Evolutionary conservation across 306 rosid species (phyloP).

Genomic region (Acacia confusa): DNA sequence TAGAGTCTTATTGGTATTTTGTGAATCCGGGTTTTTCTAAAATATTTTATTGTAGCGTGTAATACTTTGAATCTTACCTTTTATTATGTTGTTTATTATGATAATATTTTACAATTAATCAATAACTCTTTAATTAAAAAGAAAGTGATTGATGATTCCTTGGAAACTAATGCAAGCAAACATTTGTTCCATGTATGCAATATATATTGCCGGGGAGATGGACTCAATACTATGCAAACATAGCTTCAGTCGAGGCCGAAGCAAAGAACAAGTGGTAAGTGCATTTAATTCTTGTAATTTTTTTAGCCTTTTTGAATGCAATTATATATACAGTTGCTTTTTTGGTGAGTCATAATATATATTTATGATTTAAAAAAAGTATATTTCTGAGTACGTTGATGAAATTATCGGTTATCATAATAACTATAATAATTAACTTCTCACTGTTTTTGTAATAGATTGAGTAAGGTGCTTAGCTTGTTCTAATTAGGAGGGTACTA

Average conservation of each 20-base stretch:
- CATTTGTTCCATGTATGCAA: not conserved
- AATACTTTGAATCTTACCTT: not conserved
- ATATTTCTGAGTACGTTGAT: not conserved
- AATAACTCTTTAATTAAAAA: not conserved
- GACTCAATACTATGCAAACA: not conserved
- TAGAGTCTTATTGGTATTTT: no score
- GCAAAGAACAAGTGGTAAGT: not conserved
- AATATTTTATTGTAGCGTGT: not conserved
- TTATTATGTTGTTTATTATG: not conserved
- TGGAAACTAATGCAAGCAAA: not conserved
- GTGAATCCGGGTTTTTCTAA: not conserved
- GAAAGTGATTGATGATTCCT: not conserved
- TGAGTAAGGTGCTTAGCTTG: not conserved
- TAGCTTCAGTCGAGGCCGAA: not conserved
- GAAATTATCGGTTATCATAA: not conserved
- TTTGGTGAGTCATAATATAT: not conserved
- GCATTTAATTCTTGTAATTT: not conserved
- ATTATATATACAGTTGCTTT: not conserved
- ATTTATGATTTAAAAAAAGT: not conserved
- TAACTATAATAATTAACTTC: no score
- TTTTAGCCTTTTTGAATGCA: not conserved
- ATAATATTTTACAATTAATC: not conserved
- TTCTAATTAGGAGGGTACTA: not conserved
- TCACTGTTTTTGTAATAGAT: not conserved
- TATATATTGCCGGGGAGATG: not conserved